phyloP scores from a whole-genome alignment of 208 protist genomes.

The Trypanosoma theileri region DNA sequence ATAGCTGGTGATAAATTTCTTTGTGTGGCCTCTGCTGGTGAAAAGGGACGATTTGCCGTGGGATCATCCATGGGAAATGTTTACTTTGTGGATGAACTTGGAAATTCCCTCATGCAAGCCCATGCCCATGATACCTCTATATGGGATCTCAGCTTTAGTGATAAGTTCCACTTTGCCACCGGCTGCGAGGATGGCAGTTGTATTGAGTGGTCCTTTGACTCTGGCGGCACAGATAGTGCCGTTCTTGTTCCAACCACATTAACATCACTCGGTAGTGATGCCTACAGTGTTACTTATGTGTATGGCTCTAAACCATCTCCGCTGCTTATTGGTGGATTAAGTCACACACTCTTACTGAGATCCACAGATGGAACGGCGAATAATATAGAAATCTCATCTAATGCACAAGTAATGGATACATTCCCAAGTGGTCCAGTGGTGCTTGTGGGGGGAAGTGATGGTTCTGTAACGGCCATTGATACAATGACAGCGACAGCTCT shows the following conservation, averaged over 20 bases:
- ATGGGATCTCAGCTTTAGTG: slow-evolving; percentile 76
- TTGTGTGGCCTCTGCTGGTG: slow-evolving; percentile 59
- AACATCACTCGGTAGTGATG: slow-evolving; percentile 65
- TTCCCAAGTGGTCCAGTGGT: slow-evolving; percentile 42
- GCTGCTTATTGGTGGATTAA: slow-evolving; percentile 73
- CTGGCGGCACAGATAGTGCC: slow-evolving; percentile 23
- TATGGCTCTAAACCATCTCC: slow-evolving; percentile 40
- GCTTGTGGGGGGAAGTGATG: slow-evolving; percentile 78
- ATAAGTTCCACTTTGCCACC: slow-evolving; percentile 71
- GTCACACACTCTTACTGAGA: slow-evolving; percentile 67
- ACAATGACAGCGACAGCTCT: slow-evolving; percentile 29
- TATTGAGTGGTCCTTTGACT: slow-evolving; percentile 56
- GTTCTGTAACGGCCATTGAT: slow-evolving; percentile 64
- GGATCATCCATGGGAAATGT: slow-evolving; percentile 79
- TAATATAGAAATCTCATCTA: slow-evolving; percentile 51
- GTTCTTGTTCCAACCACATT: slow-evolving; percentile 47
- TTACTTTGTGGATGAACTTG: slow-evolving; percentile 79
- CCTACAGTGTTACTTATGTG: slow-evolving; percentile 77
- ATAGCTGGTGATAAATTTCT: slow-evolving; percentile 78
- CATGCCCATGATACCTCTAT: slow-evolving; percentile 78
- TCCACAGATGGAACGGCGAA: slow-evolving; percentile 33
- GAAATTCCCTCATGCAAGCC: slow-evolving; percentile 78
- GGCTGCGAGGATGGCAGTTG: slow-evolving; percentile 76
- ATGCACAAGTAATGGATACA: slow-evolving; percentile 69
- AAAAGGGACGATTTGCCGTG: slow-evolving; percentile 68